Conservation (phyloP, 2,329 filamentous ascomycete genomes). For the Fusarium graminum region DNA sequence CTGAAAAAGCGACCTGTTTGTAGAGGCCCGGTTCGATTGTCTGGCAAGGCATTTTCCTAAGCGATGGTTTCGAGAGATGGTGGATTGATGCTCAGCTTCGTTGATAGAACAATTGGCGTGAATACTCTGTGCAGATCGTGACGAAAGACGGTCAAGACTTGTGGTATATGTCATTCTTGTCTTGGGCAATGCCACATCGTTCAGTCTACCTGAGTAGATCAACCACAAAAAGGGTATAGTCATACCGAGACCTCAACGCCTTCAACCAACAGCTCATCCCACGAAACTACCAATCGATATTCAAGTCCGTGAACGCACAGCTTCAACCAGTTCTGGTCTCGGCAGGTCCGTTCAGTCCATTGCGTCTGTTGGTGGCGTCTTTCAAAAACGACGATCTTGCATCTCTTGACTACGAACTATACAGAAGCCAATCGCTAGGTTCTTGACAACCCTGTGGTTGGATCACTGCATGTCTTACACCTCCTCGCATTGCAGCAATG, state of each 20-base stretch:
- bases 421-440: background rate
- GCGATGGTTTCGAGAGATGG: constrained; percentile 12
- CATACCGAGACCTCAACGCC: background rate
- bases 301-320: background rate
- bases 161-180: background rate
- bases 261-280: constrained; percentile 3
- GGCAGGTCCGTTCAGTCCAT: background rate
- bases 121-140: background rate
- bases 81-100: constrained; percentile 1
- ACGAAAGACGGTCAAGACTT: background rate
- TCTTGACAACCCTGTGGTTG: background rate
- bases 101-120: background rate
- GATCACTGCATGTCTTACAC: background rate
- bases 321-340: background rate
- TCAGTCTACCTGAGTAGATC: background rate
- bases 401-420: constrained; percentile 11
- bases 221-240: background rate
- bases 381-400: constrained; percentile 13
- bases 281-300: background rate
- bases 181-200: background rate
- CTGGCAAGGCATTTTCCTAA: constrained; percentile 45
- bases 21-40: constrained; percentile 12
- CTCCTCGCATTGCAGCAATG: background rate
- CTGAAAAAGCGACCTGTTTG: constrained; percentile 11
- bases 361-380: constrained; percentile 21